Base-by-base conservation (phyloP, 495 filamentous ascomycete species). In the Penicillium steckii region DNA sequence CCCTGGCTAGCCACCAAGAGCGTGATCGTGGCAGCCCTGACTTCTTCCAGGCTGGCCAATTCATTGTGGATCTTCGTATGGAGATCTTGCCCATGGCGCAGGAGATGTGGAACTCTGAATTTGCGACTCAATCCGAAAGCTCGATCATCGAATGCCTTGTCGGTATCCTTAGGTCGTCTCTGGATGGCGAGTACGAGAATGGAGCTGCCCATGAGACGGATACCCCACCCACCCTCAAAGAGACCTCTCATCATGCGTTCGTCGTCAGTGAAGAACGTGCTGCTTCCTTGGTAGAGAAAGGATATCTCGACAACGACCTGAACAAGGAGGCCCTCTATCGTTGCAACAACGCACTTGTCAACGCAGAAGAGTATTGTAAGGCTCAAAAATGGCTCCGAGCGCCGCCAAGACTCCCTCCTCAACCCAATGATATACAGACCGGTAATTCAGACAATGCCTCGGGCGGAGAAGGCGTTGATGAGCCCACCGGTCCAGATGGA, bases 1-100 rank as follows among this genome's bases (percentile, higher is more conserved):
- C 83, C 30, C 78, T 96, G 56, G 64, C 78, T 40, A 77, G 77
- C 27, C 68, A 67, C 37, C 75, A 81, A 25, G 77, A 84, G 19
- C 72, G 80, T 44, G 79, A 80, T 18, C 75, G 75, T 22, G 76
- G 79, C 25, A 80, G 78, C 24, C 68, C 81, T 7, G 88, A 95
- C 61, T 81, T 80, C 55, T 91, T 89, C 59, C 78, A 84, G 13
- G 72, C 85, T 6, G 75, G 78, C 6, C 94, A 97, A 61, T 88
- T 97, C 49, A 64, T 96, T 9, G 86, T 99, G 26, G 94, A 97
- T 64, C 71, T 97, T 37, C 84, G 92, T 40, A 83, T 89, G 75
- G 80, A 85, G 24, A 83, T 97, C 38, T 65, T 97, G n/a, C 89
- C 91, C 1, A 84, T 88, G 47, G 79, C 90, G 41, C 82, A 77